phyloP scores from a whole-genome alignment of 2,329 filamentous ascomycete genomes.

The Fusarium stilboides region DNA sequence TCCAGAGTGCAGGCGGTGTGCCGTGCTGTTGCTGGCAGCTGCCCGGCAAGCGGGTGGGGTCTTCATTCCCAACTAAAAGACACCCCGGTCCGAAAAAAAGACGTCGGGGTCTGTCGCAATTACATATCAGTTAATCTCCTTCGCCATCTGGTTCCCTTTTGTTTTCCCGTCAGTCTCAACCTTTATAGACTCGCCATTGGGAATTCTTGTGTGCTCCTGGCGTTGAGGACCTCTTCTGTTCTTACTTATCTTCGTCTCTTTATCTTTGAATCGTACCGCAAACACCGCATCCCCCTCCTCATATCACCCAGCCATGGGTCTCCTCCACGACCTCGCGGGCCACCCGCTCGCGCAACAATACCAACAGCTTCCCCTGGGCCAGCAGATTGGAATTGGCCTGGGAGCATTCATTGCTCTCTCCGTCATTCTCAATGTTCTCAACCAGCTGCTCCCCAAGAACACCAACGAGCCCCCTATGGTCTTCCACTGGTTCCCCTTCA shows the following conservation, averaged over 20 bases:
- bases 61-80: constrained; percentile 26
- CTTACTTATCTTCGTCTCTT: not conserved
- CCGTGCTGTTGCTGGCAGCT: constrained; percentile 27
- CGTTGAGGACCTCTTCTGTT: constrained; percentile 14
- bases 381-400: constrained; percentile 64
- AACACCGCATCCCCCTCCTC: constrained; percentile 7
- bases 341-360: constrained; percentile 66
- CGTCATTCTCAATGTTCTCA: constrained; percentile 83
- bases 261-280: constrained; percentile 9
- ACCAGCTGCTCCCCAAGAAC: constrained; percentile 85
- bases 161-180: constrained; percentile 38
- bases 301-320: constrained; percentile 63
- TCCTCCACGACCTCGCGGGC: constrained; percentile 67
- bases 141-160: constrained; percentile 42
- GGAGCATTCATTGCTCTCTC: constrained; percentile 65
- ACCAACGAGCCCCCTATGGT: constrained; percentile 85
- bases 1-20: constrained; percentile 39
- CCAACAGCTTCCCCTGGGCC: constrained; percentile 62
- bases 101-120: constrained; percentile 47
- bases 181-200: constrained; percentile 40
- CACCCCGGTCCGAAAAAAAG: constrained; percentile 47
- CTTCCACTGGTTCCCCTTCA: constrained; percentile 85
- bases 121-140: constrained; percentile 54
- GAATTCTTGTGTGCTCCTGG: constrained; percentile 26
- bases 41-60: constrained; percentile 33